Base-by-base conservation (phyloP, 495 filamentous ascomycete species). In the Cercophora newfieldiana region DNA sequence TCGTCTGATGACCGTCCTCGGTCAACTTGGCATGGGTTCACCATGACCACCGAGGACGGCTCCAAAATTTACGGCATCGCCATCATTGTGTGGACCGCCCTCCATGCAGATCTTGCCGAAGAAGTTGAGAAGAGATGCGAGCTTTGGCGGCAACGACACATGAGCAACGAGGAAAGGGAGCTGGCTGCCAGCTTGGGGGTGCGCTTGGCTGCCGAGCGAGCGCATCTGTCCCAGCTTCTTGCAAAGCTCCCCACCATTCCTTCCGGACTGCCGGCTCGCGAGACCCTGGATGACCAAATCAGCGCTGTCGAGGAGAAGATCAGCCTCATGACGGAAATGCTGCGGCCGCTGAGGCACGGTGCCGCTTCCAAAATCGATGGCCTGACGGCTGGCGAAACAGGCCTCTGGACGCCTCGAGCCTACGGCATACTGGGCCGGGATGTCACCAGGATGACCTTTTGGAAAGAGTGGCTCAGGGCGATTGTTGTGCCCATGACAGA, bases 401-500 rank as follows among this genome's bases (percentile, higher is more conserved):
- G 95, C 6, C 89, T 99, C 62, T 99, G 95, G 95, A 94, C 94
- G 53, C 95, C 95, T 61, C 86, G 95, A 64, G 91, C 94, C 6
- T 99, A 94, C 74, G 95, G 95, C 59, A 90, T 99, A 61, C 85
- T 99, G 64, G 95, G 95, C 33, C 87, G 93, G 61, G 94, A 99
- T 74, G 81, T 81, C 28, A 89, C 85, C 61, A 85, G 95, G 81
- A 92, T 93, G 56, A 89, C 87, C 60, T 99, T 99, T 80, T 98
- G 95, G 95, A 99, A 99, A 76, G 95, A 99, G 74, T 99, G 95
- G 95, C 83, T 99, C 48, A 88, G 91, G 76, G 95, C 94, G 8
- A 84, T 99, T 21, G 84, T 93, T 28, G 93, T 97, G 48, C 95
- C 95, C 18, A 97, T 97, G 95, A 93, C 88, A 18, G 91, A 97